Evolutionary conservation across 2,329 filamentous ascomycete species (phyloP).

Genomic region (Drechslera avenae): DNA sequence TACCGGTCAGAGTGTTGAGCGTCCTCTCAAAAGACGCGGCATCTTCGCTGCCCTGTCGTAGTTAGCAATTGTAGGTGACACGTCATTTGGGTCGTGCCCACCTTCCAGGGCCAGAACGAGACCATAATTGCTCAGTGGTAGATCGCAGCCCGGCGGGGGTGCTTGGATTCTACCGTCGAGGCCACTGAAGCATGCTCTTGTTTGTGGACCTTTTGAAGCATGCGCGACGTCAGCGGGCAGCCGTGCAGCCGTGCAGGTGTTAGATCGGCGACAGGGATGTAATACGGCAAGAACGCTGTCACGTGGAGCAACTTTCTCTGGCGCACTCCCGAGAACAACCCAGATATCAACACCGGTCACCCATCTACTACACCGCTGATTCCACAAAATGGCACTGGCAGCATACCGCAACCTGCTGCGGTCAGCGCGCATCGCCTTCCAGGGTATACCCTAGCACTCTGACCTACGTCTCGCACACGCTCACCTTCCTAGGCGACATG

Average conservation of each 20-base stretch:
- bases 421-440: conserved; percentile 80
- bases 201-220: conserved; percentile 14
- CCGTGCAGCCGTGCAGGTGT: conserved; percentile 28
- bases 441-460: conserved; percentile 61
- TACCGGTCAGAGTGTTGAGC: conserved; percentile 77
- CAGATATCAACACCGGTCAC: background rate
- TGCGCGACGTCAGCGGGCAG: conserved; percentile 29
- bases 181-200: conserved; percentile 36
- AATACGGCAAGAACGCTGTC: conserved; percentile 18
- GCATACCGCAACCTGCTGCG: conserved; percentile 85
- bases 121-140: conserved; percentile 63
- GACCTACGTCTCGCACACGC: background rate
- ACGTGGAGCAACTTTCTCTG: conserved; percentile 29
- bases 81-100: background rate
- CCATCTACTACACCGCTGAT: background rate
- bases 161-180: conserved; percentile 26
- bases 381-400: conserved; percentile 63
- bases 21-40: conserved; percentile 93
- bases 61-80: conserved; percentile 16
- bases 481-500: conserved; percentile 65
- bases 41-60: conserved; percentile 72
- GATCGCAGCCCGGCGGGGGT: conserved; percentile 33
- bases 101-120: conserved; percentile 74
- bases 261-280: conserved; percentile 30
- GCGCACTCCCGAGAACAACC: conserved; percentile 19